These are phyloP conservation scores for Ustilago shanxiensis DNA, from an alignment of 1,284 basidiomycete species.

Conservation along the genomic window DNA sequence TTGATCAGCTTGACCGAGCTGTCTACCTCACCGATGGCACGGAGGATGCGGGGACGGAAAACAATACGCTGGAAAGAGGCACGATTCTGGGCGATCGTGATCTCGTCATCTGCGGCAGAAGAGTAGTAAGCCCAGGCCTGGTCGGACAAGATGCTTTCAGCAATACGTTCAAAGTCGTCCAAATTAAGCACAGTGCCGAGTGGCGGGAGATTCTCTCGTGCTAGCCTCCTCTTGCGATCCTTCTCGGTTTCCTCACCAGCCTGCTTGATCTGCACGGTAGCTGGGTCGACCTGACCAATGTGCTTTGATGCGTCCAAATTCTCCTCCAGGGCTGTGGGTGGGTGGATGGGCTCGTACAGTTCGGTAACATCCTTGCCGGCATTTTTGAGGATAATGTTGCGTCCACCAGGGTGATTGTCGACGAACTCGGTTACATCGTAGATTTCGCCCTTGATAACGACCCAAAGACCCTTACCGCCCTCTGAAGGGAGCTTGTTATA, in stretches of 20 bases:
- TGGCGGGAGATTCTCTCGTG: constrained; percentile 73
- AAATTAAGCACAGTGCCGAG: constrained; percentile 84
- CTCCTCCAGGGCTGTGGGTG: constrained; percentile 64
- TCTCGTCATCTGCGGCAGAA: constrained; percentile 74
- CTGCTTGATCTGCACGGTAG: constrained; percentile 51
- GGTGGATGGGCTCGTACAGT: constrained; percentile 67
- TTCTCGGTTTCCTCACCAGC: constrained; percentile 41
- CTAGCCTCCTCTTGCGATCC: constrained; percentile 40
- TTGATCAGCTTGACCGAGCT: constrained; percentile 70
- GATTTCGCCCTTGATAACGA: constrained; percentile 66
- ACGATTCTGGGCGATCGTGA: constrained; percentile 76
- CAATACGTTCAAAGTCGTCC: constrained; percentile 83
- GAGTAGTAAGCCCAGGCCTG: constrained; percentile 70
- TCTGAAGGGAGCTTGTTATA: constrained; percentile 56
- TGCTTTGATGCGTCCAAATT: constrained; percentile 57
- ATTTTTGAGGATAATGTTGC: constrained; percentile 81
- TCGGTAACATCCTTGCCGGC: constrained; percentile 79
- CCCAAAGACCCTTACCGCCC: constrained; percentile 58
- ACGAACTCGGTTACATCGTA: constrained; percentile 83
- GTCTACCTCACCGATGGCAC: constrained; percentile 88
- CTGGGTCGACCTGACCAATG: constrained; percentile 59
- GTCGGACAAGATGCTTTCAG: constrained; percentile 56
- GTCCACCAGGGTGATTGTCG: constrained; percentile 82
- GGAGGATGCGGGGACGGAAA: constrained; percentile 91
- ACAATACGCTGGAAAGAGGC: constrained; percentile 90